Evolutionary conservation across 768 basidiomycete genomes (phyloP).

Genomic region (Xerocomellus amylosporus): DNA sequence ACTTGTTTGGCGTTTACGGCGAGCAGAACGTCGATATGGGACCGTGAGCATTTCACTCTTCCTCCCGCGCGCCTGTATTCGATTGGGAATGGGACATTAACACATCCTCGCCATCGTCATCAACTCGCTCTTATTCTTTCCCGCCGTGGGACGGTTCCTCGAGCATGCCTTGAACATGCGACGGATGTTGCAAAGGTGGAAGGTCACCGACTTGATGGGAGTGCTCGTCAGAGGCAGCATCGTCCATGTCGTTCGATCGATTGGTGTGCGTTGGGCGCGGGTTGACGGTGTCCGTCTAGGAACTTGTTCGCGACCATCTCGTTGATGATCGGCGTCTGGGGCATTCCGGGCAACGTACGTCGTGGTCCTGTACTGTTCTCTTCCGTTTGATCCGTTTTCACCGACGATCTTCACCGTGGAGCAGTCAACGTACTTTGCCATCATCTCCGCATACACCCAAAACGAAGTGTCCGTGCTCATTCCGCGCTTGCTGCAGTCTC

Average conservation of each 20-base stretch:
- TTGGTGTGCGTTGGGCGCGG: no score
- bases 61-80: background rate
- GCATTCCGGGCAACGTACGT: constrained; percentile 11
- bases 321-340: constrained; percentile 17
- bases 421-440: no score
- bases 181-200: constrained; percentile 9
- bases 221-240: constrained; percentile 19
- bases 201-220: constrained; percentile 12
- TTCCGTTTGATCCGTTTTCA: no score
- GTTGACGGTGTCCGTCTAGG: constrained; percentile 1
- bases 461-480: constrained; percentile 16
- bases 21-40: no score
- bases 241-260: constrained; percentile 4
- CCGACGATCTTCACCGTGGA: no score
- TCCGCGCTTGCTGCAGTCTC: constrained; percentile 19
- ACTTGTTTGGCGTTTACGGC: no score
- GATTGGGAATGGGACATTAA: background rate
- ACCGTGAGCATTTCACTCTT: constrained; percentile 7
- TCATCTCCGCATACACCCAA: no score
- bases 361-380: background rate
- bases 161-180: constrained; percentile 9
- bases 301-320: constrained; percentile 15
- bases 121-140: constrained; percentile 13
- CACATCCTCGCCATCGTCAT: constrained; percentile 11
- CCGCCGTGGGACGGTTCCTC: constrained; percentile 14